phyloP scores from a whole-genome alignment of 371 early-diverging fungal species.

The Apophysomyces ossiformis region DNA sequence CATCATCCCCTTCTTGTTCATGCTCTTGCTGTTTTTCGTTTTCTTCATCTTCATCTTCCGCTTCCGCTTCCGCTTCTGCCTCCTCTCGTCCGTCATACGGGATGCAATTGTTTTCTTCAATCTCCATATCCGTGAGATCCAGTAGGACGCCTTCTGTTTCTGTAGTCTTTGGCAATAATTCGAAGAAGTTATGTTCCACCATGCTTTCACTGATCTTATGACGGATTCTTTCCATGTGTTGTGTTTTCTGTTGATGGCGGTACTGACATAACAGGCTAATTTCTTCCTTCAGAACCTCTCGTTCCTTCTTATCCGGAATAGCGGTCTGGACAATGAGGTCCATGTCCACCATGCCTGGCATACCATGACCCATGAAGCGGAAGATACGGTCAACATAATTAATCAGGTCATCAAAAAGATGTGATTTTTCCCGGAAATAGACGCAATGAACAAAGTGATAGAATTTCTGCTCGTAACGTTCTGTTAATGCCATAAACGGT shows the following conservation, averaged over 20 bases:
- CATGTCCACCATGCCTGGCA: slow-evolving; percentile 26
- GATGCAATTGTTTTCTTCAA: slow-evolving; percentile 25
- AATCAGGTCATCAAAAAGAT: slow-evolving; percentile 39
- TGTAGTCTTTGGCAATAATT: not conserved
- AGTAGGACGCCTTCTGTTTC: not conserved
- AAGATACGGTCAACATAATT: slow-evolving; percentile 32
- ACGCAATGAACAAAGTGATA: slow-evolving; percentile 63
- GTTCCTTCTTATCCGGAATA: not conserved
- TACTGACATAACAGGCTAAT: slow-evolving; percentile 39
- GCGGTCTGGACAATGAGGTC: slow-evolving; percentile 16
- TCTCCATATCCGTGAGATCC: slow-evolving; percentile 14
- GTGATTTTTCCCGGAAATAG: slow-evolving; percentile 47
- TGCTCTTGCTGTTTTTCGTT: not conserved
- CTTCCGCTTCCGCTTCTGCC: slow-evolving; percentile 4
- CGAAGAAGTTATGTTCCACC: not conserved
- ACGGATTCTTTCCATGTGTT: slow-evolving; percentile 29
- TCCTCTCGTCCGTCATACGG: not conserved
- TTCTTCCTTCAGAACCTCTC: slow-evolving; percentile 20
- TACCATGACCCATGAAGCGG: slow-evolving; percentile 24
- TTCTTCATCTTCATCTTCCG: slow-evolving; percentile 16
- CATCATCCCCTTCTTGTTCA: not conserved
- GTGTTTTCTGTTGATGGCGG: slow-evolving; percentile 37
- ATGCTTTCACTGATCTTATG: slow-evolving; percentile 3
- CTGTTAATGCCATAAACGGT: slow-evolving; percentile 45
- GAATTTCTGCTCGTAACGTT: slow-evolving; percentile 56